phyloP scores from a whole-genome alignment of 768 basidiomycete species.

The Boletellus ananas region DNA sequence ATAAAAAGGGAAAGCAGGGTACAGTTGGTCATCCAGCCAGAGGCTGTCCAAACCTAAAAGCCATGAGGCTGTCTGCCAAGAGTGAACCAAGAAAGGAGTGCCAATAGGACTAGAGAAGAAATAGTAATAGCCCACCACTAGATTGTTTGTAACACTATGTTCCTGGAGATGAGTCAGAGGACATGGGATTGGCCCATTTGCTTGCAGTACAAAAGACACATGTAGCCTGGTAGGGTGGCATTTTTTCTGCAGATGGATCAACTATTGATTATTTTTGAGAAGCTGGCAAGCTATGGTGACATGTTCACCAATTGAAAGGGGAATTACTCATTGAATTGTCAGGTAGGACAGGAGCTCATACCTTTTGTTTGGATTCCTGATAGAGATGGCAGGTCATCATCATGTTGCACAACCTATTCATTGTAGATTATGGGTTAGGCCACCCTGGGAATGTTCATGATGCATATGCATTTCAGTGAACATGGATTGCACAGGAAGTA shows the following conservation, averaged over 20 bases:
- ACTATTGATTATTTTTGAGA: slow-evolving; percentile 8
- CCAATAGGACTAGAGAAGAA: too few relatives aligned
- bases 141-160: too few relatives aligned
- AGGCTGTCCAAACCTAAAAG: too few relatives aligned
- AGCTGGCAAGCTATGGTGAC: slow-evolving; percentile 1
- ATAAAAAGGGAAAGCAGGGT: too few relatives aligned
- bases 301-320: slow-evolving; percentile 16
- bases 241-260: slow-evolving; percentile 8
- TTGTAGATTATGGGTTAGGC: slow-evolving; percentile 6
- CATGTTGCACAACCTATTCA: slow-evolving; percentile 7
- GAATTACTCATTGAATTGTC: slow-evolving; percentile 16
- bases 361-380: background rate
- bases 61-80: too few relatives aligned
- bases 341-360: slow-evolving; percentile 6
- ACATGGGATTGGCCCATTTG: background rate
- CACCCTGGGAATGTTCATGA: background rate
- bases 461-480: background rate
- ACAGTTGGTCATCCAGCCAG: too few relatives aligned
- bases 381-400: slow-evolving; percentile 1
- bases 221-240: slow-evolving; percentile 1
- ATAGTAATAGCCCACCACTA: too few relatives aligned
- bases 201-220: background rate
- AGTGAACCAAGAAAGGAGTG: too few relatives aligned
- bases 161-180: background rate
- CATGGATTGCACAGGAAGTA: background rate